Conservation (phyloP, 345 rosid species). For the rapeseed (Brassica napus) region Da-Ae NC_063447.1:12936001-12936500, state of each 20-base stretch:
- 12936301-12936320: slow-evolving; percentile 6
- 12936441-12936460: not conserved
- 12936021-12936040: not conserved
- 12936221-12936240: not conserved
- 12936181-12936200: slow-evolving; percentile 45
- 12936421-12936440: not conserved
- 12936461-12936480: not conserved
- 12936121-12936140: slow-evolving; percentile 42
- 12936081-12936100: slow-evolving; percentile 19
- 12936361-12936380: slow-evolving; percentile 5
- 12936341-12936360: not conserved
- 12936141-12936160: slow-evolving; percentile 44
- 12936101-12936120: slow-evolving; percentile 42
- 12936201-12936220: slow-evolving; percentile 45
- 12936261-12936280: slow-evolving; percentile 13
- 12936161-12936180: slow-evolving; percentile 36
- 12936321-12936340: not conserved
- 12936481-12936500: not conserved
- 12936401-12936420: not conserved
- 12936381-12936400: not conserved
- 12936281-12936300: slow-evolving; percentile 3
- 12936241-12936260: slow-evolving; percentile 7
- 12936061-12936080: slow-evolving; percentile 23
- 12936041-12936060: slow-evolving; percentile 16
- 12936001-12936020: slow-evolving; percentile 7